phyloP scores from a whole-genome alignment of 148 eudicot genomes.

The Pouteria glomerata region DNA sequence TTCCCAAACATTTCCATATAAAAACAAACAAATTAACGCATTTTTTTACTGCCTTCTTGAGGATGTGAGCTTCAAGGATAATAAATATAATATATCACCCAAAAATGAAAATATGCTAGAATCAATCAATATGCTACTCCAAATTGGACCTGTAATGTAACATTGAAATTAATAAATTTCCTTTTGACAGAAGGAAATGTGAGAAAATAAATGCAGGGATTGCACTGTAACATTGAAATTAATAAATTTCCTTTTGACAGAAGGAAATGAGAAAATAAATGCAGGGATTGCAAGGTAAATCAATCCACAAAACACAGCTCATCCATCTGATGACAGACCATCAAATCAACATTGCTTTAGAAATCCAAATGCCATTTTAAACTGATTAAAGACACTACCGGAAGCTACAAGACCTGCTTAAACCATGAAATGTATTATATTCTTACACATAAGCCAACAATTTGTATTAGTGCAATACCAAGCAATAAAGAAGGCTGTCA shows the following conservation, averaged over 20 bases:
- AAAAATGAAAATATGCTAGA: not conserved
- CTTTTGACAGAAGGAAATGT: not conserved
- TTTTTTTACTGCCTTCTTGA: too few relatives aligned
- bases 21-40: too few relatives aligned
- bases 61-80: too few relatives aligned
- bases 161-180: not conserved
- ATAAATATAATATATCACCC: not conserved
- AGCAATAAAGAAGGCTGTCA: not conserved
- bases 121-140: not conserved
- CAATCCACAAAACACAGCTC: not conserved
- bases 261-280: not conserved
- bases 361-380: not conserved
- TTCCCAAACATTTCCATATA: too few relatives aligned
- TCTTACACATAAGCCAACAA: not conserved
- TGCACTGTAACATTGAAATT: not conserved
- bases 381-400: not conserved
- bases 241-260: not conserved
- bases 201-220: not conserved
- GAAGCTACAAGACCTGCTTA: not conserved
- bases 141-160: not conserved
- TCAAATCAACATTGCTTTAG: not conserved
- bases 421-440: not conserved
- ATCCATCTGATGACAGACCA: not conserved
- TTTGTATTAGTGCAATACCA: not conserved
- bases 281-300: not conserved